phyloP scores from a whole-genome alignment of 2,329 filamentous ascomycete species.

The Neofusicoccum parvum region DNA sequence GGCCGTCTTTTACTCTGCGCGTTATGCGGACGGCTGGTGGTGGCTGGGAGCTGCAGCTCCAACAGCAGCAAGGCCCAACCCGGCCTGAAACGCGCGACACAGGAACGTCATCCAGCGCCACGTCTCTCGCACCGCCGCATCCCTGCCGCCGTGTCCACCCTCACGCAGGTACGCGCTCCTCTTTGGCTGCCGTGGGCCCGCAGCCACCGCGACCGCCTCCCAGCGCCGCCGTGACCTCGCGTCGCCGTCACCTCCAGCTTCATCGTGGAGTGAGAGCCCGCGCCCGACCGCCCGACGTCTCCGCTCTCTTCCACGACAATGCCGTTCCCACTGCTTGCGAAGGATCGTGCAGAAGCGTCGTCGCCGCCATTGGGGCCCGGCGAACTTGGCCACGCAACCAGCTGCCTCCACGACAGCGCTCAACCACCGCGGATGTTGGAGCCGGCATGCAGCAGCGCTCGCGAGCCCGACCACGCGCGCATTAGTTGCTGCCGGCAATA shows the following conservation, averaged over 20 bases:
- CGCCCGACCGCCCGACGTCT: too few relatives aligned
- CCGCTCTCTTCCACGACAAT: not conserved
- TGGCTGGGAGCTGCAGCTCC: constrained; percentile 3
- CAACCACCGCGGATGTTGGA: not conserved
- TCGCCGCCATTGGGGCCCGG: not conserved
- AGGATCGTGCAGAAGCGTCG: not conserved
- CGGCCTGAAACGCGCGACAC: not conserved
- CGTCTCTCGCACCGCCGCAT: not conserved
- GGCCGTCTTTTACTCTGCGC: not conserved
- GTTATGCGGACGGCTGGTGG: not conserved
- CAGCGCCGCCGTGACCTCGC: not conserved
- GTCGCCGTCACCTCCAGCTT: not conserved
- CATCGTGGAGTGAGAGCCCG: not conserved
- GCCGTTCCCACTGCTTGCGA: not conserved
- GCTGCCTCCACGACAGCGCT: not conserved
- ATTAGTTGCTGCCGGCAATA: not conserved
- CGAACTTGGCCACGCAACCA: not conserved
- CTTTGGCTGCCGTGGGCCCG: not conserved
- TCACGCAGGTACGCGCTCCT: constrained; percentile 1
- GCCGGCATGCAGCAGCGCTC: not conserved
- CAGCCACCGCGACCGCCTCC: not conserved
- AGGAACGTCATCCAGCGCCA: constrained; percentile 8
- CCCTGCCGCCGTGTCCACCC: not conserved
- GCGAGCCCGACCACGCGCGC: not conserved
- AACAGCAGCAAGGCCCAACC: not conserved